Percentiles rank a stretch among this genome's conserved stretches.
Conservation (phyloP, 208 protist species). For the Leishmania lainsoni region DNA sequence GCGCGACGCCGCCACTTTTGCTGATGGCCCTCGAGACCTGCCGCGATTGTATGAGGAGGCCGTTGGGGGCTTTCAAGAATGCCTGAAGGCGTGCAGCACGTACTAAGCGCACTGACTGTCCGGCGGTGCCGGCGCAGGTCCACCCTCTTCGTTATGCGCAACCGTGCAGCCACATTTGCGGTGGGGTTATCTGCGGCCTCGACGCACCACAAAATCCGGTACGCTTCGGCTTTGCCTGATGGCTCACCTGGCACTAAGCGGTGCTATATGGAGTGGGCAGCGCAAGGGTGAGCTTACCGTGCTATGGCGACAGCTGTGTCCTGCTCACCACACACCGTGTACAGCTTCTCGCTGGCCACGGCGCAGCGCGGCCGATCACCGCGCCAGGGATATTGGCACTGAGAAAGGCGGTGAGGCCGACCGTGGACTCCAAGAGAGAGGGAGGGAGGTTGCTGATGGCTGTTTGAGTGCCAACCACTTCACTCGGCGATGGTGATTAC, state of each 20-base stretch:
- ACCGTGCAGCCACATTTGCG: not conserved
- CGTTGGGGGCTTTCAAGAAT: not conserved
- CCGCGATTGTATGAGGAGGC: not conserved
- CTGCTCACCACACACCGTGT: not conserved
- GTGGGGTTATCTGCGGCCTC: not conserved
- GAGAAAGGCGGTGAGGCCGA: not conserved
- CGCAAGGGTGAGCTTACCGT: not conserved
- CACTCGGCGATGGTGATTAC: not conserved
- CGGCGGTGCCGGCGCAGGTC: not conserved
- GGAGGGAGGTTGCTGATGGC: not conserved
- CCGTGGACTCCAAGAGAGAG: not conserved
- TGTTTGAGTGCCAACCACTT: not conserved
- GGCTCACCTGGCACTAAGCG: not conserved
- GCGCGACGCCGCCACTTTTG: not conserved
- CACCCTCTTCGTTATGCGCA: not conserved
- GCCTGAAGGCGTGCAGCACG: not conserved
- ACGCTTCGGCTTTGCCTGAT: not conserved
- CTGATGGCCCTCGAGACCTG: not conserved
- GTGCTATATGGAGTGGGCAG: not conserved
- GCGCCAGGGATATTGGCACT: not conserved
- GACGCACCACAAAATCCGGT: not conserved
- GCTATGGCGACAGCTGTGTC: not conserved
- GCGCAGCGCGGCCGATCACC: not conserved
- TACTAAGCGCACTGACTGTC: not conserved
- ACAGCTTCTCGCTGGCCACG: not conserved